Evolutionary conservation across 1,139 yeast species (phyloP), one percentile per base, ranked within the genome.

Genomic region (Yamadazyma sp.): DNA sequence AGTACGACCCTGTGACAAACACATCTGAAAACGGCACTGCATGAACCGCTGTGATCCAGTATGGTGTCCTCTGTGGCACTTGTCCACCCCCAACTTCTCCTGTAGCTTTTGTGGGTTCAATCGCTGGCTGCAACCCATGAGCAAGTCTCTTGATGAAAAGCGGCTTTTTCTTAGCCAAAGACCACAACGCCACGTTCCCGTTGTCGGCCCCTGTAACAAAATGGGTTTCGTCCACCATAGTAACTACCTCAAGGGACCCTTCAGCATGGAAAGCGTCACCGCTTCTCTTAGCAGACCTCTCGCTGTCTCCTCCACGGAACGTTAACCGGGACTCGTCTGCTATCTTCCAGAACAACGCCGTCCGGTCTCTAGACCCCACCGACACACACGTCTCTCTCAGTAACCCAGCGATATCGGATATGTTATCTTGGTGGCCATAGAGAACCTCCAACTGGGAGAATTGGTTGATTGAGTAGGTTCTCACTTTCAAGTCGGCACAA

Each of bases 281-380:
- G 15, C 33, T 59, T 64, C 66, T 41, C 56, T 68, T 44, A 61
- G 66, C 52, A 61, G 66, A 51, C 69, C 68, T 58, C 67, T 75
- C 39, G 69, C 75, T 69, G 54, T 87, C 95, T 44, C 96, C 96
- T 45, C 96, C 96, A 56, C 97, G 77, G 62, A 92, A 92, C 0
- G 97, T 89, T 52, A 92, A 75, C 56, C 98, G 77, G 2, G 95
- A 81, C 64, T 92, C 98, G 55, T 94, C 98, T 20, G 95, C 79
- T 49, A 92, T 88, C 62, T 94, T 92, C 98, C 98, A 92, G 53
- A 87, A 71, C 83, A 94, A 85, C 14, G 94, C 97, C 1, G 96
- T 87, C 53, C 95, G 82, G 63, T 92, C 98, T 54, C 98, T 78
- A 4, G 95, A 75, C 16, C 98, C 98, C 18, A 91, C 98, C 17